phyloP scores from a whole-genome alignment of 176 grass and related monocot genomes.

The Typha latifolia region DNA sequence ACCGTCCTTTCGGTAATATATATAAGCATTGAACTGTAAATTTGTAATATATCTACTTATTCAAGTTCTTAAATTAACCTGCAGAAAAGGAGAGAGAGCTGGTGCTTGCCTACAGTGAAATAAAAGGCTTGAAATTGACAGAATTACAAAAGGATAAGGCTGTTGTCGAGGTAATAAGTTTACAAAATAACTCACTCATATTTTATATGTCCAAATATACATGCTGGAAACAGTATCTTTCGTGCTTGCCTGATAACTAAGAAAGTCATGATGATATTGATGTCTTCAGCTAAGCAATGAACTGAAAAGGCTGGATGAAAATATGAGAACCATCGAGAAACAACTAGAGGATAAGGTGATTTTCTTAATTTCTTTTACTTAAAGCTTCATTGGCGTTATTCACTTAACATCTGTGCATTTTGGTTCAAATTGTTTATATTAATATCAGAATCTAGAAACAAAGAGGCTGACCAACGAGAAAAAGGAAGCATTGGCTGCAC shows the following conservation, averaged over 20 bases:
- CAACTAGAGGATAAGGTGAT: conserved; percentile 81
- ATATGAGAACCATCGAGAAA: conserved; percentile 45
- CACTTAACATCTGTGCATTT: too few relatives aligned
- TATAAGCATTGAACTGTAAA: neutral
- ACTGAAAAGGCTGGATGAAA: conserved; percentile 74
- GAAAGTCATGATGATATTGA: neutral
- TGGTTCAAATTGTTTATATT: neutral
- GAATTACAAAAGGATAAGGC: conserved; percentile 83
- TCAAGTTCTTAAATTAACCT: conserved; percentile 7
- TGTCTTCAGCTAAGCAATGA: conserved; percentile 67
- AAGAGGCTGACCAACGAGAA: conserved; percentile 59
- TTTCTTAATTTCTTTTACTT: neutral
- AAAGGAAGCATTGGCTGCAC: conserved; percentile 69
- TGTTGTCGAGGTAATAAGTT: conserved; percentile 53
- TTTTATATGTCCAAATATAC: neutral
- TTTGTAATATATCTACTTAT: neutral
- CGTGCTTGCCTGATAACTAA: neutral
- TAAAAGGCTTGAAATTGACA: conserved; percentile 60
- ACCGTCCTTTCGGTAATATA: neutral
- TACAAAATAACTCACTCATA: conserved; percentile 4
- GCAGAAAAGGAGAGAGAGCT: conserved; percentile 87
- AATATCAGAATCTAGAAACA: conserved; percentile 67
- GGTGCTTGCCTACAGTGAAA: conserved; percentile 51
- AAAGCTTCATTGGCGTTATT: neutral
- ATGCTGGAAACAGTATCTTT: neutral